Base-by-base conservation (phyloP, 345 rosid species). In the Passiflora organensis region DNA sequence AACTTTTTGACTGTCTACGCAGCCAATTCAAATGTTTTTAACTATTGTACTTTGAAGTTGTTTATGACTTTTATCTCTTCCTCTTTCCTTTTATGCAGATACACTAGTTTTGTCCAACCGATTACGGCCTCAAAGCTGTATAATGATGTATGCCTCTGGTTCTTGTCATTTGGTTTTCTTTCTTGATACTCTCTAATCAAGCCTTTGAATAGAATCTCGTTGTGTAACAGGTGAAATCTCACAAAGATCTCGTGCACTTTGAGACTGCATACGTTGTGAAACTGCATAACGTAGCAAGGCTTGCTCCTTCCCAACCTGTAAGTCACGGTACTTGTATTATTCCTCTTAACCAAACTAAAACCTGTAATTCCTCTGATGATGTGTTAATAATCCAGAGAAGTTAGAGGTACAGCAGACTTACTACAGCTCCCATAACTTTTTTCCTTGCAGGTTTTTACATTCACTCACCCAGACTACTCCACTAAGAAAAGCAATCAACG, bases 231-330 rank as follows among this genome's bases (percentile, higher is more conserved):
- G 81, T 93, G 43, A 89, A 93, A 78, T 78, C 95, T 2, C 95
- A 85, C 72, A 86, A 82, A 65, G 99, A 93, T 78, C 65, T 89
- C 52, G 80, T 65, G 41, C 90, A 89, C 67, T 93, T 93, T 66
- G 99, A 93, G 78, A 93, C 96, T 67, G 88, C 99, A 53, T 93
- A 93, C 74, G 99, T 93, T 65, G 99, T 86, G 51, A 93, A 93
- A 58, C 50, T 93, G 62, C 99, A 89, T 72, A 89, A 82, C 59
- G 63, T 89, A 53, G 95, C 99, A 11, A 76, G 65, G 72, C 96
- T 93, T 60, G 78, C 99, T 60, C 84, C 95, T 67, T 72, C 89
- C 16, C 82, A 86, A 68, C 66, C 95, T 58, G 97, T 89, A 62
- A 79, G 97, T 67, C 63, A 49, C 68, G 37, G 51, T 58, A 24